phyloP scores from a whole-genome alignment of 2,329 filamentous ascomycete genomes.

The Fusarium siculi region DNA sequence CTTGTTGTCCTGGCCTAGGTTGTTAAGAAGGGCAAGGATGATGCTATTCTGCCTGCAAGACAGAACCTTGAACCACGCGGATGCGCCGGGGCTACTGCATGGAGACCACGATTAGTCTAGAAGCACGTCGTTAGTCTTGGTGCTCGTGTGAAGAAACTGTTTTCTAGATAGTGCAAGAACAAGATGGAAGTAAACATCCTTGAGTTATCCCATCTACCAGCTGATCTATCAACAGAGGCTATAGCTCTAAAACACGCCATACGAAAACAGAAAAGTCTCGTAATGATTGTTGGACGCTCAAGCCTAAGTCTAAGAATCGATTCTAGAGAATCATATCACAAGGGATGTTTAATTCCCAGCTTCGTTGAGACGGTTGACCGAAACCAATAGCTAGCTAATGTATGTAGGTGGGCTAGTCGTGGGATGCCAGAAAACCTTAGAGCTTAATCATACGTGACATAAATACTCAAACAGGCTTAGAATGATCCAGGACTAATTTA shows the following conservation, averaged over 20 bases:
- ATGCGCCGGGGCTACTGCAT: slow-evolving; percentile 39
- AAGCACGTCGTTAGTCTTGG: slow-evolving; percentile 21
- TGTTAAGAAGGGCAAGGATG: slow-evolving; percentile 25
- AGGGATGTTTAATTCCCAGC: neutral
- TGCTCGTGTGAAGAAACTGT: neutral
- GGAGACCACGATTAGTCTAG: slow-evolving; percentile 38
- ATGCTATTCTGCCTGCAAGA: slow-evolving; percentile 34
- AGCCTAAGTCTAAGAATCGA: neutral
- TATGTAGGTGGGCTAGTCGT: neutral
- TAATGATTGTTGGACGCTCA: neutral
- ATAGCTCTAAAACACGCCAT: neutral
- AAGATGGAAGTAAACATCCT: neutral
- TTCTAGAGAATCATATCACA: neutral
- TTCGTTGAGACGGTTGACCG: slow-evolving; percentile 1
- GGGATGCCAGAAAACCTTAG: neutral
- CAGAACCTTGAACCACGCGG: slow-evolving; percentile 40
- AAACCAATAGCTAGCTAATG: neutral
- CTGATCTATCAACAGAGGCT: neutral
- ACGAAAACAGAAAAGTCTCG: neutral
- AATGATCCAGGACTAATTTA: neutral
- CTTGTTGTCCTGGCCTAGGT: neutral
- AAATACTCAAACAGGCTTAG: neutral
- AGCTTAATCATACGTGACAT: neutral
- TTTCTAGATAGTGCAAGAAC: neutral
- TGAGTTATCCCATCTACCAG: neutral